Percentiles rank a stretch among this genome's conserved stretches.
Evolutionary conservation across 441 rosid genomes (phyloP).

Genomic region (Mallotus repandus): DNA sequence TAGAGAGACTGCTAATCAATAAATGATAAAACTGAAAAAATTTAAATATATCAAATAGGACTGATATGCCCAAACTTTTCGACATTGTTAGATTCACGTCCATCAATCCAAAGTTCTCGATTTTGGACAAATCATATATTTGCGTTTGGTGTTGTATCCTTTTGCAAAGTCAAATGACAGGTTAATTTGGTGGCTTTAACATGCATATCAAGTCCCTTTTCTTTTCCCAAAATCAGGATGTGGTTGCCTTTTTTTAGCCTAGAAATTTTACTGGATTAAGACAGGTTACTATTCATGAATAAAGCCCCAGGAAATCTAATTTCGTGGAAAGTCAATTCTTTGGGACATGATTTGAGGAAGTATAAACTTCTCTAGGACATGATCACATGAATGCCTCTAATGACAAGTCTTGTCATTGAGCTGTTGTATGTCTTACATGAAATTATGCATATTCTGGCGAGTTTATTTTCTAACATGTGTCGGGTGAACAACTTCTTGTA

Average conservation of each 20-base stretch:
- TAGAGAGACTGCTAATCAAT: background rate
- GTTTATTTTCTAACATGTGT: conserved; percentile 16
- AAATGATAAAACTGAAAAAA: background rate
- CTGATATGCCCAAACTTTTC: background rate
- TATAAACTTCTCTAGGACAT: background rate
- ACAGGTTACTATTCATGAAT: background rate
- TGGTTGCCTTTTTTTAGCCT: background rate
- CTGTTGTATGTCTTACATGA: conserved; percentile 1
- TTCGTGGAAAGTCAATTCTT: background rate
- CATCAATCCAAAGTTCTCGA: background rate
- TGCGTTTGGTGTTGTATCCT: background rate
- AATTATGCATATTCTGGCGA: background rate
- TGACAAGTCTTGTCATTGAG: background rate
- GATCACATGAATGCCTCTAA: background rate
- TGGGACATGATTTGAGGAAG: background rate
- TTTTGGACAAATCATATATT: background rate
- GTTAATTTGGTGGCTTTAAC: background rate
- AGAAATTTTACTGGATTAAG: conserved; percentile 1
- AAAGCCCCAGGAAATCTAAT: background rate
- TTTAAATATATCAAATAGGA: background rate
- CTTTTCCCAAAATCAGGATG: background rate
- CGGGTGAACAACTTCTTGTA: conserved; percentile 29
- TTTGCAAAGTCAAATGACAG: background rate
- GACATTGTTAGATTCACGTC: background rate
- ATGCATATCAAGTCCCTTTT: background rate